phyloP scores from a whole-genome alignment of 345 rosid genomes.

The Pistacia vera region DNA sequence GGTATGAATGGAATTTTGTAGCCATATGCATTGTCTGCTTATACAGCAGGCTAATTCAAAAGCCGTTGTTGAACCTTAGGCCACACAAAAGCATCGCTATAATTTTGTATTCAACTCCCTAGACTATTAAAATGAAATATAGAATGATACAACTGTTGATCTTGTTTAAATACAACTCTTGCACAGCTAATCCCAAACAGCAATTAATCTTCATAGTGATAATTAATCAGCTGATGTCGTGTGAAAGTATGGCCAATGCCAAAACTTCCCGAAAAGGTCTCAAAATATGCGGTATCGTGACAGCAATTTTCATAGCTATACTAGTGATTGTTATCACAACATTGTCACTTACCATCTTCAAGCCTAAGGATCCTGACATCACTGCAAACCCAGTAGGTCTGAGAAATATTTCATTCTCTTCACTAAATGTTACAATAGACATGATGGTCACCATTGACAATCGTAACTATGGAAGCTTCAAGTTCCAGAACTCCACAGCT shows the following conservation, averaged over 20 bases:
- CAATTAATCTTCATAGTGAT: not conserved
- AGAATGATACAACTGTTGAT: not conserved
- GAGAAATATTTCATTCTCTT: slow-evolving; percentile 14
- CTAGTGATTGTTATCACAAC: slow-evolving; percentile 21
- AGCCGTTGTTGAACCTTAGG: not conserved
- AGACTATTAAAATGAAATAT: not conserved
- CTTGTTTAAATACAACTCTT: not conserved
- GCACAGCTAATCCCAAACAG: not conserved
- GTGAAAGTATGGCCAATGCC: not conserved
- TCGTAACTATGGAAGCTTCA: slow-evolving; percentile 48
- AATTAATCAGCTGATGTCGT: too few species aligned
- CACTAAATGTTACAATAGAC: slow-evolving; percentile 19
- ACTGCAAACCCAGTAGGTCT: slow-evolving; percentile 33
- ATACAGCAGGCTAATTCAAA: not conserved
- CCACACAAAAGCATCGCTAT: not conserved
- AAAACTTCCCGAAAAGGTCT: slow-evolving; percentile 21
- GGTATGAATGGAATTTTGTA: not conserved
- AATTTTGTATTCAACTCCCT: not conserved
- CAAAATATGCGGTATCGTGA: slow-evolving; percentile 31
- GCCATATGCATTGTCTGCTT: not conserved
- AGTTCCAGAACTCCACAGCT: slow-evolving; percentile 31
- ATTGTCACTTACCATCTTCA: slow-evolving; percentile 43
- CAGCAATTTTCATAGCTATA: slow-evolving; percentile 24
- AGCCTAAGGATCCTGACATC: slow-evolving; percentile 42
- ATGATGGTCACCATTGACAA: slow-evolving; percentile 36